Percentiles rank a stretch among this genome's conserved stretches.
Conservation (phyloP, 208 protist species). For the Porcisia hertigi region DNA sequence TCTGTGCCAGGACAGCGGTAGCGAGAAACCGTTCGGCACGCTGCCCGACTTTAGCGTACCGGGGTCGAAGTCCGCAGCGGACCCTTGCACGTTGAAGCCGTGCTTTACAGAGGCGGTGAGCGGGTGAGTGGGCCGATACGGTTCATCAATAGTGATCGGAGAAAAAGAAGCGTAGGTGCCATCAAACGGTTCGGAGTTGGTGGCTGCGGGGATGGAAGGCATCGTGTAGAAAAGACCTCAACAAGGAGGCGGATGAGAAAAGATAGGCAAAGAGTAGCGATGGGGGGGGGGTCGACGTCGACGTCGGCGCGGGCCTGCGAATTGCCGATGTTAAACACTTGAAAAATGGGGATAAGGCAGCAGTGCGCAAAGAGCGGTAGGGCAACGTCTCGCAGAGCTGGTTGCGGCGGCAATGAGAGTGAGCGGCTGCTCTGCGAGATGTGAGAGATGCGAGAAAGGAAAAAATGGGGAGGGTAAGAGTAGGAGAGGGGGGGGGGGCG, state of each 20-base stretch:
- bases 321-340: no score
- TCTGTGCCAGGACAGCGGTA: conserved; percentile 79
- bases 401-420: no score
- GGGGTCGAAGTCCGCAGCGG: conserved; percentile 49
- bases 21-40: conserved; percentile 36
- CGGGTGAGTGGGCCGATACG: not conserved
- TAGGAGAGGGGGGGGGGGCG: no score
- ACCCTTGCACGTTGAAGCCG: conserved; percentile 40
- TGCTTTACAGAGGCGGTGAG: not conserved
- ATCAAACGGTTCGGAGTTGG: not conserved
- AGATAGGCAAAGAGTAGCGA: not conserved
- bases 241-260: not conserved
- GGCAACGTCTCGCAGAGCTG: no score
- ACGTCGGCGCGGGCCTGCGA: no score
- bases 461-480: no score
- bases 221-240: not conserved
- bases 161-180: not conserved
- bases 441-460: no score
- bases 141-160: not conserved
- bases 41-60: conserved; percentile 32
- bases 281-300: no score
- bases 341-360: no score
- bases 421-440: no score
- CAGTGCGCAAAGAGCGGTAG: no score
- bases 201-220: not conserved